These are phyloP conservation scores for Veloboletus limbatus DNA, from an alignment of 1,284 basidiomycete species.

Conservation along the genomic window DNA sequence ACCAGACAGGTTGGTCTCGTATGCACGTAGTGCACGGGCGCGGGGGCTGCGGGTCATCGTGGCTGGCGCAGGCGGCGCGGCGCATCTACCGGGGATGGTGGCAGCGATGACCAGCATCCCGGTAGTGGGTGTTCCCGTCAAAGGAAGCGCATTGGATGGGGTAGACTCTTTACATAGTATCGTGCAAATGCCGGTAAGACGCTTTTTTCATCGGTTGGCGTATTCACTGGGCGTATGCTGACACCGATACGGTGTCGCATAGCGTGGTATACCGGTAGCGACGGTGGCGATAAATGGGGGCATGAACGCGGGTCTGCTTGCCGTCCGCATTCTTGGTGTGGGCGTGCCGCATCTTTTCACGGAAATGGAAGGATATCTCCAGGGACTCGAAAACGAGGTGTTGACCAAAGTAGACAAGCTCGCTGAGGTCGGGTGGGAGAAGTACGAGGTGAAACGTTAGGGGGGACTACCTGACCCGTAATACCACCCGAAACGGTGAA, in stretches of 20 bases:
- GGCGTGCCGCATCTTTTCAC: conserved; percentile 66
- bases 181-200: conserved; percentile 95
- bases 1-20: conserved; percentile 82
- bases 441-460: conserved; percentile 55
- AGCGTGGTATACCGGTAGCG: conserved; percentile 96
- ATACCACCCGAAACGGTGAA: no score
- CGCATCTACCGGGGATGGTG: conserved; percentile 98
- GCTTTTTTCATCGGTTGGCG: background rate
- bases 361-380: conserved; percentile 78
- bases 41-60: conserved; percentile 83
- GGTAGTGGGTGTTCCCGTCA: conserved; percentile 96
- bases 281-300: conserved; percentile 98
- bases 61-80: conserved; percentile 95
- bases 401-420: conserved; percentile 79
- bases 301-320: conserved; percentile 91
- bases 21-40: conserved; percentile 74
- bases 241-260: conserved; percentile 2
- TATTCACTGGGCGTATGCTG: background rate
- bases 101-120: conserved; percentile 91
- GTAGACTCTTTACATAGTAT: conserved; percentile 97
- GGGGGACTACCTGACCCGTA: no score
- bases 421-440: conserved; percentile 83
- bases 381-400: conserved; percentile 79
- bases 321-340: conserved; percentile 83
- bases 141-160: conserved; percentile 90